Evolutionary conservation across 208 protist species (phyloP).

Genomic region (Polymyxa betae): DNA sequence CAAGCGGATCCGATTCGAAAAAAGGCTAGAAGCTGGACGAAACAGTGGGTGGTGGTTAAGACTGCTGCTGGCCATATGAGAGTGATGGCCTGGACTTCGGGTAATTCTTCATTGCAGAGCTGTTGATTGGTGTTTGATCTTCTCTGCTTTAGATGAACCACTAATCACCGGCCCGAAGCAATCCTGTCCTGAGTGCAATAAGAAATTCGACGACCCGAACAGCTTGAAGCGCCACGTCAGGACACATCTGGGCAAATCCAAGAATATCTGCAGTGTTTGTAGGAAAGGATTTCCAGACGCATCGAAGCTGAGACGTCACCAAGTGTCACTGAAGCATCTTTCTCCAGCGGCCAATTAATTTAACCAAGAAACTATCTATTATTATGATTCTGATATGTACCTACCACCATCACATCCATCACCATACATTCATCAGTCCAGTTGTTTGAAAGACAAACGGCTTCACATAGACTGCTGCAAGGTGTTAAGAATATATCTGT

Average conservation of each 20-base stretch:
- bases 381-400: too few relatives aligned
- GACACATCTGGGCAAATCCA: conserved; percentile 46
- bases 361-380: too few relatives aligned
- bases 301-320: conserved; percentile 23
- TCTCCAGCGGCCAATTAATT: too few relatives aligned
- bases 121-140: too few relatives aligned
- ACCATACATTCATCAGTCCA: too few relatives aligned
- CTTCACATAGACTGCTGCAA: too few relatives aligned
- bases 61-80: conserved; percentile 32
- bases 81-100: not conserved
- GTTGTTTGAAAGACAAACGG: too few relatives aligned
- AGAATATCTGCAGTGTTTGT: conserved; percentile 6
- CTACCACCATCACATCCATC: too few relatives aligned
- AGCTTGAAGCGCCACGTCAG: conserved; percentile 41
- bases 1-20: not conserved
- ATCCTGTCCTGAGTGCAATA: conserved; percentile 20
- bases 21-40: conserved; percentile 27
- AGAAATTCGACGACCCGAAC: conserved; percentile 26
- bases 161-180: not conserved
- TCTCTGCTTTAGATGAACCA: not conserved
- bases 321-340: conserved; percentile 28
- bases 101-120: not conserved
- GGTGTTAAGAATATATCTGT: too few relatives aligned
- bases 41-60: not conserved
- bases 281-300: conserved; percentile 39